Evolutionary conservation across 306 rosid species (phyloP).

Genomic region (Prunus mira): DNA sequence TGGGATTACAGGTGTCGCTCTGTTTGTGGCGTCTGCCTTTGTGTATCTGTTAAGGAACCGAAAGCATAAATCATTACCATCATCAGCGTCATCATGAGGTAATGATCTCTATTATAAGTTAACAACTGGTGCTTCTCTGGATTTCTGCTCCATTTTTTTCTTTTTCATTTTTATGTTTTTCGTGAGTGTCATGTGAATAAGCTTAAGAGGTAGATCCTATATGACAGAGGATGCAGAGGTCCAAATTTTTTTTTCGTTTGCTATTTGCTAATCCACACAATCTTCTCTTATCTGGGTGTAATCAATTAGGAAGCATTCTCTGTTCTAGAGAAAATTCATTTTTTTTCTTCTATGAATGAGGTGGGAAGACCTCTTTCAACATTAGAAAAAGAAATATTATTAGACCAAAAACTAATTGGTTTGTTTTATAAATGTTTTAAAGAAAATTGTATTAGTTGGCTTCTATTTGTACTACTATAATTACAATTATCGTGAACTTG

Average conservation of each 20-base stretch:
- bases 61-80: slow-evolving; percentile 9
- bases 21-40: slow-evolving; percentile 55
- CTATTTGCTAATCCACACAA: background rate
- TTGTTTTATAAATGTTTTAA: too few species aligned
- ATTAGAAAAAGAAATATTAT: too few species aligned
- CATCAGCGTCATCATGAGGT: background rate
- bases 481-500: too few species aligned
- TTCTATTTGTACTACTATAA: too few species aligned
- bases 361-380: too few species aligned
- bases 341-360: too few species aligned
- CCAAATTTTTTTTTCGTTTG: background rate
- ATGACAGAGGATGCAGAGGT: background rate
- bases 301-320: background rate
- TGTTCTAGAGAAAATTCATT: background rate
- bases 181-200: background rate
- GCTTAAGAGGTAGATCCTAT: background rate
- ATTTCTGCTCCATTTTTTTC: background rate
- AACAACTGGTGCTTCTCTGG: background rate
- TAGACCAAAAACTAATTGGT: too few species aligned
- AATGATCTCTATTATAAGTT: background rate
- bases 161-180: too few species aligned
- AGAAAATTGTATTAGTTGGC: too few species aligned
- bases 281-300: background rate
- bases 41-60: slow-evolving; percentile 43
- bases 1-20: slow-evolving; percentile 70